Percentiles rank a stretch among this genome's conserved stretches.
phyloP scores from a whole-genome alignment of 805 yeast species.

The Yamadazyma kitorensis region DNA sequence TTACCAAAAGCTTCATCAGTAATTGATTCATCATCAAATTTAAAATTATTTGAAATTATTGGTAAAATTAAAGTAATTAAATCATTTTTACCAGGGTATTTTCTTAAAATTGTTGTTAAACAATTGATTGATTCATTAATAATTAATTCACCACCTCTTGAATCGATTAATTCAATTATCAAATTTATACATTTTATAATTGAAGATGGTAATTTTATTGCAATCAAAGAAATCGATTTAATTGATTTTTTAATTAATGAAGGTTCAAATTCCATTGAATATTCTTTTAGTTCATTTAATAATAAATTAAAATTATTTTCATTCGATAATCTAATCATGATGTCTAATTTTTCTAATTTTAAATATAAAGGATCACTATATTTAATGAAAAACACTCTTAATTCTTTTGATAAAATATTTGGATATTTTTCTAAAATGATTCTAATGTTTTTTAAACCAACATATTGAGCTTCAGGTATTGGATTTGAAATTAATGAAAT shows the following conservation, averaged over 20 bases:
- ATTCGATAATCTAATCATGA: conserved; percentile 65
- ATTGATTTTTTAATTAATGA: conserved; percentile 69
- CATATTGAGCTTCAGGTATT: conserved; percentile 88
- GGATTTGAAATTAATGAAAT: conserved; percentile 85
- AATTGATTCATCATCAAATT: conserved; percentile 38
- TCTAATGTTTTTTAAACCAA: conserved; percentile 86
- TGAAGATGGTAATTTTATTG: conserved; percentile 56
- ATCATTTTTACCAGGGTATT: conserved; percentile 53
- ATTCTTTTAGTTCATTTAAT: conserved; percentile 71
- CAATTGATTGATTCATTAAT: conserved; percentile 60
- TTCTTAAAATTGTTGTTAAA: conserved; percentile 63
- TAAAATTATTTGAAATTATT: conserved; percentile 42
- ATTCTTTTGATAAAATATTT: conserved; percentile 66
- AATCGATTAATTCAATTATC: conserved; percentile 57
- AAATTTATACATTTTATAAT: conserved; percentile 59
- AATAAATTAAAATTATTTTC: conserved; percentile 57
- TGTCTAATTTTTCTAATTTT: conserved; percentile 74
- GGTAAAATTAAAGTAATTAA: conserved; percentile 53
- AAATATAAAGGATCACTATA: conserved; percentile 79
- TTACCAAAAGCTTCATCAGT: conserved; percentile 53
- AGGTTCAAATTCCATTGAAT: conserved; percentile 81
- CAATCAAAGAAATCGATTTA: conserved; percentile 67
- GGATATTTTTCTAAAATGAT: conserved; percentile 90
- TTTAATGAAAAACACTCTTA: conserved; percentile 87
- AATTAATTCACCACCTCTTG: conserved; percentile 59